Conservation (phyloP, 345 rosid species). For the Abelmoschus esculentus region DNA sequence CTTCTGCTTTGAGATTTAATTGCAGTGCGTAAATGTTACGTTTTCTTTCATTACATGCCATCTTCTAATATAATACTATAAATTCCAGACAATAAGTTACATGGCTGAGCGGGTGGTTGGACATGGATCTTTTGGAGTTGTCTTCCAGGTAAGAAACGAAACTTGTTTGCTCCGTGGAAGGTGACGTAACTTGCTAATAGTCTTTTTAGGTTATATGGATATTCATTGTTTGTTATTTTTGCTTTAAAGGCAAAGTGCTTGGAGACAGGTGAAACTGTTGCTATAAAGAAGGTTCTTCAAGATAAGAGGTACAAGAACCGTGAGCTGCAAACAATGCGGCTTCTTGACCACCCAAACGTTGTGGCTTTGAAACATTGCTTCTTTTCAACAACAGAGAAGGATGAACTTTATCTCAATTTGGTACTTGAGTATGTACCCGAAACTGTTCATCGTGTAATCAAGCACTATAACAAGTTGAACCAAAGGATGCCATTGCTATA, state of each 20-base stretch:
- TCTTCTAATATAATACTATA: not conserved
- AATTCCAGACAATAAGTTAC: slow-evolving; percentile 80
- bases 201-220: not conserved
- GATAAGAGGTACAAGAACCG: slow-evolving; percentile 96
- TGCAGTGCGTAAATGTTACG: not conserved
- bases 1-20: not conserved
- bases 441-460: slow-evolving; percentile 85
- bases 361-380: slow-evolving; percentile 90
- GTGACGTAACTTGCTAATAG: not conserved
- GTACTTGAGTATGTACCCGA: slow-evolving; percentile 98
- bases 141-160: slow-evolving; percentile 69
- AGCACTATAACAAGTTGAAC: slow-evolving; percentile 81
- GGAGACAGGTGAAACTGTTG: slow-evolving; percentile 93
- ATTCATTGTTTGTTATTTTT: not conserved
- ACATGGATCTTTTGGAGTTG: slow-evolving; percentile 96
- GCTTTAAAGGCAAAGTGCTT: slow-evolving; percentile 73
- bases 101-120: slow-evolving; percentile 99
- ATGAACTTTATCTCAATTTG: slow-evolving; percentile 90
- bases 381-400: slow-evolving; percentile 93
- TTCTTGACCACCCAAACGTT: slow-evolving; percentile 90
- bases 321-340: slow-evolving; percentile 96
- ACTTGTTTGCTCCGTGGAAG: slow-evolving; percentile 1
- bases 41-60: not conserved
- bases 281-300: slow-evolving; percentile 94
- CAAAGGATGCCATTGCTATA: slow-evolving; percentile 91